phyloP scores from a whole-genome alignment of 129 eudicot genomes.

The Sambucus nigra region DNA sequence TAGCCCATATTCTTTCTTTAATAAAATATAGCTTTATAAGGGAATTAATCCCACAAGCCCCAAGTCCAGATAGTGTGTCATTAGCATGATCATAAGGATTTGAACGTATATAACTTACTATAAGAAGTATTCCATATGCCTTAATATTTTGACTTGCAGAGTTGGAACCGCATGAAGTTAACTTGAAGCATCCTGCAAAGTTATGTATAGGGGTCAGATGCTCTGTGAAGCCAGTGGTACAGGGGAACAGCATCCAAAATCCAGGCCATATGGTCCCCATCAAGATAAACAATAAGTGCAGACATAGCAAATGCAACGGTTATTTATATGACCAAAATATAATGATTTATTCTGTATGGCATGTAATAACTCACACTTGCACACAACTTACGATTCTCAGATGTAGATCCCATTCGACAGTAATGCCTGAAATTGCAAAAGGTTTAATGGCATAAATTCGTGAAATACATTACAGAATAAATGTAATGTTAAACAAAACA shows the following conservation, averaged over 20 bases:
- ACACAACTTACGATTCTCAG: constrained; percentile 57
- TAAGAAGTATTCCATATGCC: constrained; percentile 84
- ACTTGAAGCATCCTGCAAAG: constrained; percentile 78
- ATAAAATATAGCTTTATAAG: too few relatives aligned
- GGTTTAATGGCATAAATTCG: neutral
- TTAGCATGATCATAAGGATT: neutral
- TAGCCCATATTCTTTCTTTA: too few relatives aligned
- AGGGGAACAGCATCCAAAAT: neutral
- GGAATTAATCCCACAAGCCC: too few relatives aligned
- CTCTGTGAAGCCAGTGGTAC: neutral
- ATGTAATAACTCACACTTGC: neutral
- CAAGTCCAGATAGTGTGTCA: too few relatives aligned
- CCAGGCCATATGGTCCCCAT: neutral
- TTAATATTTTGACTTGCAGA: constrained; percentile 79
- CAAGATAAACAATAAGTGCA: constrained; percentile 1
- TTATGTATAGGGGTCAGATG: constrained; percentile 12
- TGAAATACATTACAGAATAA: neutral
- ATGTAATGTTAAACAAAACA: neutral
- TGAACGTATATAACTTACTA: constrained; percentile 44
- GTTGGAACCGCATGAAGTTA: constrained; percentile 58
- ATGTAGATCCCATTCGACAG: constrained; percentile 78
- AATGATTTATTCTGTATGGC: constrained; percentile 5
- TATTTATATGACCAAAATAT: constrained; percentile 2
- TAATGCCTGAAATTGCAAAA: constrained; percentile 54
- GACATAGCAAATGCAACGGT: neutral